Evolutionary conservation across 495 filamentous ascomycete species (phyloP).

Genomic region (Tirmania nivea): DNA sequence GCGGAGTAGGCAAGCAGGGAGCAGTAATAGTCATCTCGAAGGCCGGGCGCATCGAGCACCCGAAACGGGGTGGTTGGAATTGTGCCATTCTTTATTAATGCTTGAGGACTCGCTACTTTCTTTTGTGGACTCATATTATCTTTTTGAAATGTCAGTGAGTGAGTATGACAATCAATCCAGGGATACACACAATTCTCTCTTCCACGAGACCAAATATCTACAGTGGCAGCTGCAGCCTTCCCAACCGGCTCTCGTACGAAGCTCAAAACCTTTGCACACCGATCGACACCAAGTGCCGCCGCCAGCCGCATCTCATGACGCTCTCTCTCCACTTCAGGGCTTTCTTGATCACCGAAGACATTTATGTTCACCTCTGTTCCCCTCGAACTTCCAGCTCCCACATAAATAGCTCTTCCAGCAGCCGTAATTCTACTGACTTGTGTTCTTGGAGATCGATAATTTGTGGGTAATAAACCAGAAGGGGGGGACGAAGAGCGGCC

Average conservation of each 20-base stretch:
- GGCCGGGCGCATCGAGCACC: constrained; percentile 68
- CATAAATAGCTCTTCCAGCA: background rate
- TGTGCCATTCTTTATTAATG: background rate
- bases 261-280: constrained; percentile 34
- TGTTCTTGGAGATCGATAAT: background rate
- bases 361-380: constrained; percentile 11
- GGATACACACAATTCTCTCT: background rate
- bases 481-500: background rate
- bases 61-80: constrained; percentile 10
- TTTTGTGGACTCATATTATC: background rate
- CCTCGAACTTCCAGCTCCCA: background rate
- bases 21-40: constrained; percentile 92
- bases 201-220: background rate
- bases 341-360: constrained; percentile 13
- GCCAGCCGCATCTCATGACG: constrained; percentile 60
- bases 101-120: background rate
- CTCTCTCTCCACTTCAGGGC: constrained; percentile 33
- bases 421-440: background rate
- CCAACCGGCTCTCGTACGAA: constrained; percentile 10
- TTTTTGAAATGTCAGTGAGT: constrained; percentile 25
- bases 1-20: constrained; percentile 69
- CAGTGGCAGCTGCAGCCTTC: background rate
- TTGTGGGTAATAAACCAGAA: background rate
- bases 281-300: constrained; percentile 63
- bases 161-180: background rate